Base-by-base conservation (phyloP, 352 stramenopile species). In the Pythium plurisporium region DNA sequence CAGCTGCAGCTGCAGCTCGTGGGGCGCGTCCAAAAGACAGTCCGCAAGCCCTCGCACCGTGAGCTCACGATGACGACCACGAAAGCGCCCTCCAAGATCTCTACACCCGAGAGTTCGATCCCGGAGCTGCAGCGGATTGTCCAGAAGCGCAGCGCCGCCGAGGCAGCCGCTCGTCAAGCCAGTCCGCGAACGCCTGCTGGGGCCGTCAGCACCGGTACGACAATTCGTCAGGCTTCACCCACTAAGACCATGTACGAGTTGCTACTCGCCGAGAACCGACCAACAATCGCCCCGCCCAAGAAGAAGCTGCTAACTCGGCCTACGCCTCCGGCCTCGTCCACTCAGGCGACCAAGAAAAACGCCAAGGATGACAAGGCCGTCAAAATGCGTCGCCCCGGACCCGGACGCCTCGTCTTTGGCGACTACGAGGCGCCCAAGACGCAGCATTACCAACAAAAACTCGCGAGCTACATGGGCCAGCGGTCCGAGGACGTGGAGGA, bases 381-480 rank as follows among this genome's bases (percentile, higher is more conserved):
- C 14, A 44, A 44, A 25, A 33, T 84, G 46, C 67, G 68, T 29
- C 53, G 62, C 48, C 67, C 68, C 12, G 79, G 77, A 12, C 65
- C 69, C 5, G 84, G 84, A 11, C 74, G 84, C n/a, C 45, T 94
- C 0, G 50, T 91, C 14, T 92, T 94, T 46, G 80, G 82, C 5
- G 69, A 82, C 51, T 92, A 88, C 47, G 67, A 81, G n/a, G 75
- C 75, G 11, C 71, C 78, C 6, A 73, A 65, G 47, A 74, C 72
- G 8, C 80, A 77, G 42, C 81, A 89, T 33, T 91, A 82, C 61
- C 78, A 89, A 55, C 74, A 89, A 27, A 88, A 88, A 59, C 75
- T 90, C 22, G 76, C 84, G 26, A 75, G 85, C 34, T 91, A 94
- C 61, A 89, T 89, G 72, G 75, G 77, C 41, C 56, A 63, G 52